Evolutionary conservation across 257 asterid genomes (phyloP).

Genomic region (Prunella vulgaris): DNA sequence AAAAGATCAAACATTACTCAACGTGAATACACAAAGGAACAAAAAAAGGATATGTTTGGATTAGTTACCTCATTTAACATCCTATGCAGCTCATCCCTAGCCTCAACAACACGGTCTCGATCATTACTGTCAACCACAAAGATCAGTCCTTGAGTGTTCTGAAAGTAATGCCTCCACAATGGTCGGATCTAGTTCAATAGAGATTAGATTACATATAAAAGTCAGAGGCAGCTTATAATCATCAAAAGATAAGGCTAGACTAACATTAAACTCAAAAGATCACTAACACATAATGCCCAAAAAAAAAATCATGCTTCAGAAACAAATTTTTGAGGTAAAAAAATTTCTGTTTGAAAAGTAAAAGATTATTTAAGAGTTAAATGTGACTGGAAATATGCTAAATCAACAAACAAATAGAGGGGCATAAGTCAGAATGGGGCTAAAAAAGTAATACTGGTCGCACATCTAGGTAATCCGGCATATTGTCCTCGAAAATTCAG

Average conservation of each 20-base stretch:
- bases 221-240: conserved; percentile 19
- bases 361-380: background rate
- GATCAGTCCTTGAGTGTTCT: conserved; percentile 80
- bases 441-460: too few species aligned
- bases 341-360: background rate
- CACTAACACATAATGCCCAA: background rate
- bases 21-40: background rate
- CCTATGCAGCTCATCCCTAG: conserved; percentile 73
- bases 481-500: too few species aligned
- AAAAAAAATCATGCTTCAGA: background rate
- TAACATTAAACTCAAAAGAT: background rate
- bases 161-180: conserved; percentile 85
- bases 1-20: background rate
- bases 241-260: background rate
- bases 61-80: conserved; percentile 68
- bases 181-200: conserved; percentile 59
- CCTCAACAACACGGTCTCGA: conserved; percentile 81
- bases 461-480: too few species aligned
- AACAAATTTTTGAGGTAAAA: background rate
- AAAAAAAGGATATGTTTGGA: background rate
- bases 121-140: conserved; percentile 83
- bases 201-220: background rate
- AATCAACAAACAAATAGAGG: background rate
- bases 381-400: background rate
- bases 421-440: too few species aligned